Percentiles rank a stretch among this genome's conserved stretches.
Evolutionary conservation across 179 eudicot genomes (phyloP).

Genomic region (Beta lomatogona): DNA sequence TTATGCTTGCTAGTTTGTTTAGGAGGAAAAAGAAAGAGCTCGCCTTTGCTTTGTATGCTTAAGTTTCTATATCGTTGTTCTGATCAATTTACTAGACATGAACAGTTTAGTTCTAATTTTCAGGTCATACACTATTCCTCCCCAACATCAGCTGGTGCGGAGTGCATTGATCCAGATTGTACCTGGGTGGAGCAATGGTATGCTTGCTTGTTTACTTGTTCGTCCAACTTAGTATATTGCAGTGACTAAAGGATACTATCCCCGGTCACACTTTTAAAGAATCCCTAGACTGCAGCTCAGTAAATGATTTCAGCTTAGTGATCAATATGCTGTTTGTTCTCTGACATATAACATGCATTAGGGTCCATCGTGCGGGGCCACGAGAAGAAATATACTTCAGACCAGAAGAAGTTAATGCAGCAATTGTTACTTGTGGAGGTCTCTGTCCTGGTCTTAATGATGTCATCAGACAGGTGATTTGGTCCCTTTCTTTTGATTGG

Average conservation of each 20-base stretch:
- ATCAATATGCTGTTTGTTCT: background rate
- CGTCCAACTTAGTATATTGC: background rate
- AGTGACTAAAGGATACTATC: background rate
- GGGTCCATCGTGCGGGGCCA: conserved; percentile 99
- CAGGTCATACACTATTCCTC: conserved; percentile 88
- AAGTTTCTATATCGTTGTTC: too few species aligned
- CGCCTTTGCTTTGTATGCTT: too few species aligned
- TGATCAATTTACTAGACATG: background rate
- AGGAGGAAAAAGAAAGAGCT: too few species aligned
- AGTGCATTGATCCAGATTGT: conserved; percentile 89
- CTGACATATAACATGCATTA: conserved; percentile 29
- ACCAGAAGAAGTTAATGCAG: conserved; percentile 97
- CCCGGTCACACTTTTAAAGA: background rate
- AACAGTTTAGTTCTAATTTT: conserved; percentile 3
- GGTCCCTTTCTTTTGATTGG: background rate
- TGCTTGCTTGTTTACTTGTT: background rate
- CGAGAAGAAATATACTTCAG: conserved; percentile 83
- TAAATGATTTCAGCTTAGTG: background rate
- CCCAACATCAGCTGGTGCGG: conserved; percentile 94
- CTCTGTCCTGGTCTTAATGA: conserved; percentile 98
- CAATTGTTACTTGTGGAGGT: conserved; percentile 96
- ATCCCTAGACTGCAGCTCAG: background rate
- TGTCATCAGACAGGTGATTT: conserved; percentile 85
- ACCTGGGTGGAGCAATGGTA: conserved; percentile 99
- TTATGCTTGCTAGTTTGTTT: too few species aligned